Evolutionary conservation across 2,329 filamentous ascomycete species (phyloP).

Genomic region (Trichothecium sympodiale): DNA sequence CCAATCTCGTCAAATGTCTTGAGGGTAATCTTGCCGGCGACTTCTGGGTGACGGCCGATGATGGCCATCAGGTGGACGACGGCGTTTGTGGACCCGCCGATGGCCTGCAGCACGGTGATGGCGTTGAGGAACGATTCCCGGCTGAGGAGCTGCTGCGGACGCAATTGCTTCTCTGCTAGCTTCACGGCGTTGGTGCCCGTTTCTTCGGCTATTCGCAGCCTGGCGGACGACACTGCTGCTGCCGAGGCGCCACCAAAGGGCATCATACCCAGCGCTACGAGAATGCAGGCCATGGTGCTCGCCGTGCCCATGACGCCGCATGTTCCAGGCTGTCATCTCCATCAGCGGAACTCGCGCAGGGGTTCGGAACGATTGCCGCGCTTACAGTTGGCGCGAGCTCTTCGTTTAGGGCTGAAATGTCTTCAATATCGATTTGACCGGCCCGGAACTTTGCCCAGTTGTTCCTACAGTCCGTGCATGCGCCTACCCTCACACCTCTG

Average conservation of each 20-base stretch:
- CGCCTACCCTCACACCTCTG: slow-evolving; percentile 52
- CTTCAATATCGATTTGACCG: slow-evolving; percentile 57
- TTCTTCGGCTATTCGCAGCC: slow-evolving; percentile 71
- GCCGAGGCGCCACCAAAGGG: slow-evolving; percentile 68
- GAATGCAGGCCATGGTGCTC: slow-evolving; percentile 78
- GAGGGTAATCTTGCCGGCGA: slow-evolving; percentile 54
- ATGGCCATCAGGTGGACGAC: slow-evolving; percentile 83
- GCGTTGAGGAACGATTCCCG: slow-evolving; percentile 74
- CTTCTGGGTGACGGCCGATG: slow-evolving; percentile 57
- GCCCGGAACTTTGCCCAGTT: slow-evolving; percentile 63
- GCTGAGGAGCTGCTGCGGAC: slow-evolving; percentile 59
- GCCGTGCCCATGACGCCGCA: slow-evolving; percentile 91
- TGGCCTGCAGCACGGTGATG: slow-evolving; percentile 74
- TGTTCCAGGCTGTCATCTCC: slow-evolving; percentile 46
- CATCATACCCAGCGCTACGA: slow-evolving; percentile 73
- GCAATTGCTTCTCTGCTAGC: slow-evolving; percentile 28
- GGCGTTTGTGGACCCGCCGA: slow-evolving; percentile 78
- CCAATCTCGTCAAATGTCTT: slow-evolving; percentile 72
- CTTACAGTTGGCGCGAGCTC: slow-evolving; percentile 59
- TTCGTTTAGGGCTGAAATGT: slow-evolving; percentile 59
- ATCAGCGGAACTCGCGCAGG: neutral
- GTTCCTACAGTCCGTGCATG: slow-evolving; percentile 64
- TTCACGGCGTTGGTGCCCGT: slow-evolving; percentile 60
- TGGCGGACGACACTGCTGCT: slow-evolving; percentile 65
- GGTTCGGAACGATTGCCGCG: too few relatives aligned